Evolutionary conservation across 1,284 basidiomycete species (phyloP), one percentile per base, ranked within the genome.

Genomic region (Papiliotrema flavescens): DNA sequence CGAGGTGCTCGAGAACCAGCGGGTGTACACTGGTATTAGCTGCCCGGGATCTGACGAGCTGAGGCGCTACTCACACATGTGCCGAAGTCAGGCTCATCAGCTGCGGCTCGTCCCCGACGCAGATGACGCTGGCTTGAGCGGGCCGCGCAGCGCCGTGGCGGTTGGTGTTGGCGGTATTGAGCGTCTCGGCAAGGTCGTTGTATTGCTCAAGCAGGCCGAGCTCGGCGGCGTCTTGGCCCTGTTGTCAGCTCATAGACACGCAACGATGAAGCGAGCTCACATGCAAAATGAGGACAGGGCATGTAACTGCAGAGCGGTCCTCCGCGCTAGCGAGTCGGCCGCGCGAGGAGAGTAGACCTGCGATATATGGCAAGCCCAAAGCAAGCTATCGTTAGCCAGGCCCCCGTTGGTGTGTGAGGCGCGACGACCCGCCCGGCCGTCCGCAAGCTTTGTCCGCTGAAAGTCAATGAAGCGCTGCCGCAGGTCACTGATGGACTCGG

Each of bases 1-100:
- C 23, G 5, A 47, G 14, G n/a, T 47, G 45, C n/a, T 47, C 45
- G 17, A 28, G 17, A 7, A 63, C 44, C 36, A 63, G 20, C 17
- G 61, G 55, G 41, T 66, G 60, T 28, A 66, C 49, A 13, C 62
- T 65, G 47, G 9, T 24, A 15, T 26, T 24, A 17, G 24, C 34
- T 14, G 39, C 17, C 20, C 17, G 22, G 13, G n/a, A n/a, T n/a
- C n/a, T n/a, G n/a, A n/a, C n/a, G n/a, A n/a, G 28, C 28, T 32
- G 28, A 6, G 5, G 5, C 28, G 17, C 28, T 14, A 58, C 61
- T 37, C 40, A 66, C 64, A 60, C 43, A 32, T 66, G 62, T 0
- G 62, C 57, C 26, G 47, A 50, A 13, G 62, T 59, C 5, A 66
- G 51, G 3, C 62, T 57, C 55, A 64, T 60, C 51, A 55, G 62